These are phyloP conservation scores for Termitomyces titanicus DNA, from an alignment of 768 basidiomycete species.

Conservation along the genomic window DNA sequence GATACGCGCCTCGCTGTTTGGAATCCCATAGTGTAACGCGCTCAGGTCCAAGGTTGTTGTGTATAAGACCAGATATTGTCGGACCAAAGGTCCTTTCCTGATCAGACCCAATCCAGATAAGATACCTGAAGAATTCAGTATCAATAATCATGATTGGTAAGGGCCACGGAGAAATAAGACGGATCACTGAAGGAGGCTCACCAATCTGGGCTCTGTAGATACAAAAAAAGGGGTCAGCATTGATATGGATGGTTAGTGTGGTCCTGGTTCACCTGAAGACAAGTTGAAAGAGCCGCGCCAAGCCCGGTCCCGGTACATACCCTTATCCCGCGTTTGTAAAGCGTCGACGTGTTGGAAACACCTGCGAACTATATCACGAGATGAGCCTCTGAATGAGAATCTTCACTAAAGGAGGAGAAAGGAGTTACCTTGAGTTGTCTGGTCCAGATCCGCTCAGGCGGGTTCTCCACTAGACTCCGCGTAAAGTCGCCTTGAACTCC, in stretches of 20 bases:
- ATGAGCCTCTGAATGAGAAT: not conserved
- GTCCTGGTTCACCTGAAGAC: conserved; percentile 59
- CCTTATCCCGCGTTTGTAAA: conserved; percentile 80
- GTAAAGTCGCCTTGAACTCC: conserved; percentile 88
- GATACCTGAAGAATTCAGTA: conserved; percentile 45
- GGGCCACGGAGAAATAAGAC: conserved; percentile 10
- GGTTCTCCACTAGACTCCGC: conserved; percentile 64
- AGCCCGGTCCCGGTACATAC: conserved; percentile 85
- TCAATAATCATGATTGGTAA: conserved; percentile 7
- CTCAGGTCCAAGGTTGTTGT: conserved; percentile 62
- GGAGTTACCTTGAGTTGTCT: conserved; percentile 75
- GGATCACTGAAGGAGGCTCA: conserved; percentile 23
- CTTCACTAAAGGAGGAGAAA: conserved; percentile 7
- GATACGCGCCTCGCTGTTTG: conserved; percentile 51
- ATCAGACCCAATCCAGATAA: conserved; percentile 84
- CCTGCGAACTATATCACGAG: conserved; percentile 58
- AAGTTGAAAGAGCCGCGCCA: conserved; percentile 77
- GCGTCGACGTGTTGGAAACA: conserved; percentile 71
- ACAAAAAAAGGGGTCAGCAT: conserved; percentile 7
- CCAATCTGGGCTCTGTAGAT: conserved; percentile 44
- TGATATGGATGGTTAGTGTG: not conserved
- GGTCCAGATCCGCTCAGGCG: conserved; percentile 73
- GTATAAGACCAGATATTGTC: conserved; percentile 71
- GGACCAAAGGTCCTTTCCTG: conserved; percentile 86
- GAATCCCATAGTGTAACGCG: conserved; percentile 79